Conservation (phyloP, 2,329 filamentous ascomycete species). For the Ceratocystis cubensis region DNA sequence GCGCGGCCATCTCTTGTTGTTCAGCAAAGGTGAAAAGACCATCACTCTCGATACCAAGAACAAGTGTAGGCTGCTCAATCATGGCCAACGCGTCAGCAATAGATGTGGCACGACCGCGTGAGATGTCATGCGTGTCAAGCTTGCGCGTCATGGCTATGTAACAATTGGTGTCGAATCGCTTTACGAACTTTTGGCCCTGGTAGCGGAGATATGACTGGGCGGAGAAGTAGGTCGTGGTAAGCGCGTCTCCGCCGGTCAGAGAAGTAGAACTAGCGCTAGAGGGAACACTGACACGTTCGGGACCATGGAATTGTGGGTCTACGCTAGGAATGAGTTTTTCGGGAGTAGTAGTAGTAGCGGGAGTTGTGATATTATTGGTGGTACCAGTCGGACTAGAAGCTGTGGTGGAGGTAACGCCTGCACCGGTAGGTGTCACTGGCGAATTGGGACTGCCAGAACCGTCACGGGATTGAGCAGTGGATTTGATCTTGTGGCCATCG, state of each 20-base stretch:
- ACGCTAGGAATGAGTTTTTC: slow-evolving; percentile 28
- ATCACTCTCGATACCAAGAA: slow-evolving; percentile 89
- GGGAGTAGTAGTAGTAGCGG: slow-evolving; percentile 23
- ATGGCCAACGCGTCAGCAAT: slow-evolving; percentile 64
- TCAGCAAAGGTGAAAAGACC: slow-evolving; percentile 95
- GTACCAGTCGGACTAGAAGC: slow-evolving; percentile 19
- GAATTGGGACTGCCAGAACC: slow-evolving; percentile 29
- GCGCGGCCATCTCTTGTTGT: slow-evolving; percentile 77
- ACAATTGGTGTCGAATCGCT: slow-evolving; percentile 94
- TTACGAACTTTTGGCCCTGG: slow-evolving; percentile 92
- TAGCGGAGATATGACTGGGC: slow-evolving; percentile 96
- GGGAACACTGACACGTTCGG: slow-evolving; percentile 5
- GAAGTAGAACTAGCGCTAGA: slow-evolving; percentile 23
- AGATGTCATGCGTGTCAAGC: slow-evolving; percentile 92
- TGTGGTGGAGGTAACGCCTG: background rate
- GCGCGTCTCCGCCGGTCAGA: slow-evolving; percentile 39
- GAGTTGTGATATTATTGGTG: slow-evolving; percentile 26
- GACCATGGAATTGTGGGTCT: slow-evolving; percentile 60
- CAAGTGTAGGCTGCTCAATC: slow-evolving; percentile 79
- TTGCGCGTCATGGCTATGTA: slow-evolving; percentile 98
- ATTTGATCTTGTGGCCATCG: slow-evolving; percentile 58
- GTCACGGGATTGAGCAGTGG: slow-evolving; percentile 38
- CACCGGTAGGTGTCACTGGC: slow-evolving; percentile 23
- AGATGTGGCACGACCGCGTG: slow-evolving; percentile 55
- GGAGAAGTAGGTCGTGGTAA: slow-evolving; percentile 81